Conservation (phyloP, 257 asterid genomes). For the Salvia miltiorrhiza region DNA sequence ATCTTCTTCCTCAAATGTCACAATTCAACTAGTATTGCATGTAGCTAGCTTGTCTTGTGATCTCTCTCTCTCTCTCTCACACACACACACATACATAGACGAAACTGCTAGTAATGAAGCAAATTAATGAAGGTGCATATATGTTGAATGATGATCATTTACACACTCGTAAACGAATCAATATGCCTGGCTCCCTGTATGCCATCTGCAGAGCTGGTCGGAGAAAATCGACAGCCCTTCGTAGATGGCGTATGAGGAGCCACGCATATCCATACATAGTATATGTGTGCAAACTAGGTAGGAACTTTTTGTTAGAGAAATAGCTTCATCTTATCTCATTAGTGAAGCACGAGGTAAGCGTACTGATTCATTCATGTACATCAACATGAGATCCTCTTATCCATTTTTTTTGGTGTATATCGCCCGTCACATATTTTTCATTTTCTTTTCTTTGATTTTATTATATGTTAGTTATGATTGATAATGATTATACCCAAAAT, state of each 20-base stretch:
- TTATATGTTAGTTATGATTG: too few relatives aligned
- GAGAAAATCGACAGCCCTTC: constrained; percentile 40
- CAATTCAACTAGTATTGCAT: background rate
- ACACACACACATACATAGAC: background rate
- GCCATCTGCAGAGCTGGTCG: constrained; percentile 77
- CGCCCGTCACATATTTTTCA: too few relatives aligned
- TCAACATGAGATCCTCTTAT: too few relatives aligned
- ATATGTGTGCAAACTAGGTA: background rate
- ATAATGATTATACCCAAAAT: too few relatives aligned
- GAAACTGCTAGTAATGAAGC: background rate
- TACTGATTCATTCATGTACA: too few relatives aligned
- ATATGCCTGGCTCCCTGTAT: constrained; percentile 99
- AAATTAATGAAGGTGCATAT: background rate
- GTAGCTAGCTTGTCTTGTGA: background rate
- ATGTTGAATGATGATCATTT: background rate
- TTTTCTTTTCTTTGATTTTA: background rate
- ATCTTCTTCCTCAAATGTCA: background rate
- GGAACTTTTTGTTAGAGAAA: too few relatives aligned
- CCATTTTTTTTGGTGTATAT: too few relatives aligned
- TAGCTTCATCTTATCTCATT: too few relatives aligned
- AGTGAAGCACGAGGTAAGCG: too few relatives aligned
- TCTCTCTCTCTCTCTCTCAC: background rate
- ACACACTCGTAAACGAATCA: background rate
- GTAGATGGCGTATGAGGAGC: constrained; percentile 97
- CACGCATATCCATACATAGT: constrained; percentile 62